phyloP scores from a whole-genome alignment of 2,329 filamentous ascomycete genomes.

The Fusarium domesticum region DNA sequence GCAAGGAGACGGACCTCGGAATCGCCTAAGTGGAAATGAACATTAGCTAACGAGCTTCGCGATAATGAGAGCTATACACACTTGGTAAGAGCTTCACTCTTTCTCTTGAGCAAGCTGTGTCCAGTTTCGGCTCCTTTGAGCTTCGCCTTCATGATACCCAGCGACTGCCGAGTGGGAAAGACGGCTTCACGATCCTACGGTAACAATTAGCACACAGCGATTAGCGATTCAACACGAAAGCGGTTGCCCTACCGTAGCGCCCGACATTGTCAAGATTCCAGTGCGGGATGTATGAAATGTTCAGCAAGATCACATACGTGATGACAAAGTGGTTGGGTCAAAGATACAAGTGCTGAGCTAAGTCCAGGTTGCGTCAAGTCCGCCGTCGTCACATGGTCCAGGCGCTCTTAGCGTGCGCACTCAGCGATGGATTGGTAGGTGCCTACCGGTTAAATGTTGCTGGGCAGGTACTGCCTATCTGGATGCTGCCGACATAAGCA shows the following conservation, averaged over 20 bases:
- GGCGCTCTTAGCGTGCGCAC: too few relatives aligned
- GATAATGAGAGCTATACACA: constrained; percentile 42
- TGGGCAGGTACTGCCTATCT: too few relatives aligned
- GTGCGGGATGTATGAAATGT: neutral
- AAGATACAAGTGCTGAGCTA: constrained; percentile 4
- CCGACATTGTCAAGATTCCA: constrained; percentile 28
- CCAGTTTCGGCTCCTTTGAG: constrained; percentile 90
- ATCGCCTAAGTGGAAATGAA: constrained; percentile 59
- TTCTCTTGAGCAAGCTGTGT: constrained; percentile 92
- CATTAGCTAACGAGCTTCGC: neutral
- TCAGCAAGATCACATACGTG: neutral
- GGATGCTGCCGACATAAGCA: too few relatives aligned
- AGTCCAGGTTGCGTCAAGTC: neutral
- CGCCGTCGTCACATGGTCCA: neutral
- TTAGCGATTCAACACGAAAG: neutral
- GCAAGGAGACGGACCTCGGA: constrained; percentile 62
- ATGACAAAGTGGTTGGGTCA: neutral
- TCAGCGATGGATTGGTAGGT: too few relatives aligned
- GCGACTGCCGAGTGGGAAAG: constrained; percentile 94
- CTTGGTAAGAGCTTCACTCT: constrained; percentile 98
- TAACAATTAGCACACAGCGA: constrained; percentile 19
- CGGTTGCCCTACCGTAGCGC: constrained; percentile 28
- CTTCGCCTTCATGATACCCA: constrained; percentile 97
- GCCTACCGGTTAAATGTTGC: too few relatives aligned
- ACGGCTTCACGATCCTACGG: constrained; percentile 85